Base-by-base conservation (phyloP, 1,139 yeast species). In the Blastobotrys proliferans region DNA sequence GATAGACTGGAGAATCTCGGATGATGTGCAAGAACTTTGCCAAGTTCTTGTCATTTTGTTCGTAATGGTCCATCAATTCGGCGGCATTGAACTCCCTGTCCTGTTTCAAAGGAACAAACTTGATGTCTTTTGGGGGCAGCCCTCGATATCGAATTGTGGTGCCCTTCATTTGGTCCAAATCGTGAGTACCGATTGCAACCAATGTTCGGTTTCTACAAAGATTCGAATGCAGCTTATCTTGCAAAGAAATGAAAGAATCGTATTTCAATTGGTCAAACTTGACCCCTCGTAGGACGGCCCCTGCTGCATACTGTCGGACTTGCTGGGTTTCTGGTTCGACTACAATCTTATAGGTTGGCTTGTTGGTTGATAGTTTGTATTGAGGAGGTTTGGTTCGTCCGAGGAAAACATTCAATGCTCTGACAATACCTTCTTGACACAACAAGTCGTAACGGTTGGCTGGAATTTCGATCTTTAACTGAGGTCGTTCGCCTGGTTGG, bases 161-260 rank as follows among this genome's bases (percentile, higher is more conserved):
- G 20, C 92, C 87, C 36, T 76, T 66, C 54, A 92, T 70, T 41
- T 84, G 78, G 63, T 86, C 95, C 50, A 83, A 72, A 68, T 94
- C 97, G 63, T 94, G 99, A 47, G 99, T 94, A 57, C 99, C 99
- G 73, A 90, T 88, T 46, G 98, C 97, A 43, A 92, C 98, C 58
- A 94, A 76, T 34, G 96, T 83, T 73, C 99, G 84, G 68, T 90
- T 85, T 72, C 98, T 90, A 68, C 98, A 92, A 61, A 94, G 73
- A 66, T 94, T 94, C 49, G 94, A 74, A 69, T 94, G 99, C 54
- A 94, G 74, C 68, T 94, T 94, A 66, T 94, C 99, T 69, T 94
- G 99, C 56, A 94, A 73, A 24, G 95, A 83, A 61, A 94, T 92
- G 73, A 94, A 94, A 3, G 97, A 90, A 48, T 86, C 95, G 64